Evolutionary conservation across 495 filamentous ascomycete genomes (phyloP).

Genomic region (Aspergillus bridgeri): DNA sequence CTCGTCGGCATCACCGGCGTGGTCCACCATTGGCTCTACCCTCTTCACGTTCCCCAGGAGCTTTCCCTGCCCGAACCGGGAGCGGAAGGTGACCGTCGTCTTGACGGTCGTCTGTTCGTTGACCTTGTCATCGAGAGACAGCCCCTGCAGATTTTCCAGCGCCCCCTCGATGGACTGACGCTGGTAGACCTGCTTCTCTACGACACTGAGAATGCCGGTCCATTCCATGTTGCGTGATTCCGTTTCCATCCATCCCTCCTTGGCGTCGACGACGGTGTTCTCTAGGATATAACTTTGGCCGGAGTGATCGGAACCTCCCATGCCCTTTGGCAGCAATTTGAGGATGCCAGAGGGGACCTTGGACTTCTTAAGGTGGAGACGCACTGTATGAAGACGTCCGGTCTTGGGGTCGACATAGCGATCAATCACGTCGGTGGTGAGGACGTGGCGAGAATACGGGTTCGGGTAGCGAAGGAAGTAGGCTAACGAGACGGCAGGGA

Average conservation of each 20-base stretch:
- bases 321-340: constrained; percentile 76
- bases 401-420: constrained; percentile 76
- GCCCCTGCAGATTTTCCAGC: constrained; percentile 18
- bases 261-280: constrained; percentile 82
- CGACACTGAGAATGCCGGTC: constrained; percentile 86
- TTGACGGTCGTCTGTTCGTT: constrained; percentile 73
- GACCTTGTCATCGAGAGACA: constrained; percentile 37
- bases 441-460: constrained; percentile 90
- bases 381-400: constrained; percentile 79
- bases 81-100: constrained; percentile 81
- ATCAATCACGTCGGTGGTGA: constrained; percentile 92
- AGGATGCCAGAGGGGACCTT: constrained; percentile 80
- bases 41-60: constrained; percentile 51
- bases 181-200: constrained; percentile 80
- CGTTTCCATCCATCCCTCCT: constrained; percentile 83
- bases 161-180: constrained; percentile 33
- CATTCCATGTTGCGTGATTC: constrained; percentile 85
- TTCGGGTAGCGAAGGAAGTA: constrained; percentile 99
- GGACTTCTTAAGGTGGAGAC: constrained; percentile 90
- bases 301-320: constrained; percentile 68
- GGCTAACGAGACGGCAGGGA: constrained; percentile 88
- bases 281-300: constrained; percentile 86
- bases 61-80: constrained; percentile 71
- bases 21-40: constrained; percentile 20
- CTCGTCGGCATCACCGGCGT: constrained; percentile 43